Evolutionary conservation across 805 yeast genomes (phyloP).

Genomic region (Yarrowia yakushimensis): DNA sequence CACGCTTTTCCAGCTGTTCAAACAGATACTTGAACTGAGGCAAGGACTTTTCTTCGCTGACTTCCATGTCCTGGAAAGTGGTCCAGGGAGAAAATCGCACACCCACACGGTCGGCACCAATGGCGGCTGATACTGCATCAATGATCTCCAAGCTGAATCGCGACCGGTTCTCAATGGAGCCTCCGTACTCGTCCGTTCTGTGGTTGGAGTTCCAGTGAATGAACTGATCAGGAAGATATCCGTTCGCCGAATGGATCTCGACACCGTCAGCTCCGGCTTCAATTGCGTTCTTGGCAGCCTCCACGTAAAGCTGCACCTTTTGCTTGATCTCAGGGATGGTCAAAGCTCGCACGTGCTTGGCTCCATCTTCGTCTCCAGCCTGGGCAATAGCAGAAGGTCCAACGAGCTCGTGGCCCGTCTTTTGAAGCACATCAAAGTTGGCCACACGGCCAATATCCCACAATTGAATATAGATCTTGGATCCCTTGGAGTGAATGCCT

Average conservation of each 20-base stretch:
- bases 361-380: conserved; percentile 21
- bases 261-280: conserved; percentile 60
- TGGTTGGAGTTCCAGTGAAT: conserved; percentile 45
- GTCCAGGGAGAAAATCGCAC: conserved; percentile 41
- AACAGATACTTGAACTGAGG: conserved; percentile 42
- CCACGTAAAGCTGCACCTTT: conserved; percentile 45
- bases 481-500: conserved; percentile 44
- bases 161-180: conserved; percentile 54
- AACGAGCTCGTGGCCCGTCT: background rate
- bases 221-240: conserved; percentile 52
- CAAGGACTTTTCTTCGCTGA: background rate
- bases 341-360: conserved; percentile 37
- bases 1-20: conserved; percentile 43
- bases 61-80: conserved; percentile 26
- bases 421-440: background rate
- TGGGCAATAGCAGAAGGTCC: conserved; percentile 24
- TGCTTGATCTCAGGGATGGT: conserved; percentile 45
- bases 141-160: conserved; percentile 50
- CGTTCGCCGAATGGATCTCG: conserved; percentile 64
- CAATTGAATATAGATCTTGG: conserved; percentile 42
- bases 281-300: conserved; percentile 52
- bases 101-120: conserved; percentile 51
- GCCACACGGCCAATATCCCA: conserved; percentile 46
- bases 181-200: conserved; percentile 62
- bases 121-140: conserved; percentile 42